A percentile compares a stretch with the other conserved stretches of the same genome.
These are phyloP conservation scores for Puccinia polysora DNA, from an alignment of 1,284 basidiomycete species.

Conservation along the genomic window DNA sequence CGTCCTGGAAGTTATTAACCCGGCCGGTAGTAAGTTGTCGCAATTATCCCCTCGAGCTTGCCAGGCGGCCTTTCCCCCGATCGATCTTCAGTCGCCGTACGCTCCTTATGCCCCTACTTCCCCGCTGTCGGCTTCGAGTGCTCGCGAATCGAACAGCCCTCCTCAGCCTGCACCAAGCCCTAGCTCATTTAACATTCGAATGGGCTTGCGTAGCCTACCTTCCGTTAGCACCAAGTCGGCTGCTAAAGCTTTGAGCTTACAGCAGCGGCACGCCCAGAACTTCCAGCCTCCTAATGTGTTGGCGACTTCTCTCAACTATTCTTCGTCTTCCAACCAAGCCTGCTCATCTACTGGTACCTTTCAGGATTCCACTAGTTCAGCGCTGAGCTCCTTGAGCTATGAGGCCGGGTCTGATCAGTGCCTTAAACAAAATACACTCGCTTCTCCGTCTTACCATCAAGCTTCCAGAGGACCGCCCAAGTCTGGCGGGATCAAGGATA, in stretches of 20 bases:
- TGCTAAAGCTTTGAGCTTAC: background rate
- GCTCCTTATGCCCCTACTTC: slow-evolving; percentile 34
- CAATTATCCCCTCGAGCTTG: slow-evolving; percentile 23
- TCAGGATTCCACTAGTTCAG: background rate
- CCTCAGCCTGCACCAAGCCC: background rate
- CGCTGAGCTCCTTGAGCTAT: background rate
- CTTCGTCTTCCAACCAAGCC: background rate
- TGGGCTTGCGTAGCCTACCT: slow-evolving; percentile 9
- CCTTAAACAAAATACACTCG: background rate
- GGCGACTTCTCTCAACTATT: background rate
- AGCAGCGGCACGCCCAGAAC: background rate
- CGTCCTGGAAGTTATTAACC: background rate
- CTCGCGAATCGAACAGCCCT: background rate
- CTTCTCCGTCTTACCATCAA: background rate
- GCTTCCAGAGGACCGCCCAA: background rate
- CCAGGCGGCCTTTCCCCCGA: slow-evolving; percentile 29
- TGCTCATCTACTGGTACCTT: background rate
- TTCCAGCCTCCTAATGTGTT: background rate
- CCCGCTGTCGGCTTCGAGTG: slow-evolving; percentile 1
- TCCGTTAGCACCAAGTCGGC: background rate
- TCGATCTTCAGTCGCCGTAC: slow-evolving; percentile 22
- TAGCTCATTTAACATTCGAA: slow-evolving; percentile 11
- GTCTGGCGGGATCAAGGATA: background rate
- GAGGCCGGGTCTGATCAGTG: slow-evolving; percentile 1
- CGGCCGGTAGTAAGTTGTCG: background rate